These are phyloP conservation scores for Xylaria flabelliformis DNA, from an alignment of 495 filamentous ascomycete species.

Conservation along the genomic window DNA sequence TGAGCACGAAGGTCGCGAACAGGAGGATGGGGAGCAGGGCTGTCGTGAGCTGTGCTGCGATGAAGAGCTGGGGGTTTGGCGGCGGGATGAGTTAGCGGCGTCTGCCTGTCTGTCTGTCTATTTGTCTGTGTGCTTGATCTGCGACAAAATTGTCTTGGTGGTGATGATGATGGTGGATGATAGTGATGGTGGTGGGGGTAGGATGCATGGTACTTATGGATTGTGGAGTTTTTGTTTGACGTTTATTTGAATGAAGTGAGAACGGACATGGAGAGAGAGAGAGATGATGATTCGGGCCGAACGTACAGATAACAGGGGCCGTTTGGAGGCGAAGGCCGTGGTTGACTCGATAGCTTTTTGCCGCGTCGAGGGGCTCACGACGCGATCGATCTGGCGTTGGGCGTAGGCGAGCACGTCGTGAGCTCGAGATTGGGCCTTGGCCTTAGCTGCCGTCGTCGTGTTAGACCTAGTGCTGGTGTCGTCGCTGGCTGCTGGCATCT, in stretches of 20 bases:
- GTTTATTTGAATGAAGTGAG: neutral
- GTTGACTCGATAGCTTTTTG: conserved; percentile 37
- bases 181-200: neutral
- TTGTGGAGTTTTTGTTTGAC: neutral
- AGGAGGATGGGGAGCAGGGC: conserved; percentile 65
- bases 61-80: conserved; percentile 49
- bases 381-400: conserved; percentile 44
- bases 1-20: conserved; percentile 64
- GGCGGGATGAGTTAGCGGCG: neutral
- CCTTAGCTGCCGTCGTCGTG: neutral
- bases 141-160: neutral
- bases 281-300: neutral
- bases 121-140: neutral
- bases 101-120: no score
- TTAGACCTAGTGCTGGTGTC: neutral
- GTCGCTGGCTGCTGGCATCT: conserved; percentile 1
- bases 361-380: conserved; percentile 42
- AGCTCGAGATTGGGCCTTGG: conserved; percentile 18
- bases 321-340: conserved; percentile 34
- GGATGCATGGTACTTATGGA: neutral
- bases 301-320: conserved; percentile 47
- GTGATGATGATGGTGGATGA: no score
- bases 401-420: conserved; percentile 40
- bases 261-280: neutral
- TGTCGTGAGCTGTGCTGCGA: conserved; percentile 61